Conservation (phyloP, 225 moss, liverwort and hornwort genomes). For the Bryoerythrophyllum caledonicum region DNA sequence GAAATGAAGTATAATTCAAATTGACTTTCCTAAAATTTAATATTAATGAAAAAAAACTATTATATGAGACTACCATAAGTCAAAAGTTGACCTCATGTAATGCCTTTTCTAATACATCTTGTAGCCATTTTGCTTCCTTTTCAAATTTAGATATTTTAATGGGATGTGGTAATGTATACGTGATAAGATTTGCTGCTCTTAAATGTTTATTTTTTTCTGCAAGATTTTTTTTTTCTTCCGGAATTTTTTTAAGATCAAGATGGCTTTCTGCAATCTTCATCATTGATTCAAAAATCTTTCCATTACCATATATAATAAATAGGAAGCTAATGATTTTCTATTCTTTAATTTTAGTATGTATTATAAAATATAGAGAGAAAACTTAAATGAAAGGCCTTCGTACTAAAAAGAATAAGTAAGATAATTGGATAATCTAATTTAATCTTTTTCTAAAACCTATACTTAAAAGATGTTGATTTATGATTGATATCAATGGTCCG, state of each 20-base stretch:
- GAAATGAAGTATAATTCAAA: background rate
- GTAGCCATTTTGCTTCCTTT: conserved; percentile 64
- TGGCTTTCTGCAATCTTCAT: conserved; percentile 53
- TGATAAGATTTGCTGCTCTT: conserved; percentile 56
- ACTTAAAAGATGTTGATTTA: too few species aligned
- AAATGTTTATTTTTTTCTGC: conserved; percentile 40
- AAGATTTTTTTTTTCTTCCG: conserved; percentile 42
- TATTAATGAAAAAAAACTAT: background rate
- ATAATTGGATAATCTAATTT: too few species aligned
- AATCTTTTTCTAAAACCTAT: too few species aligned
- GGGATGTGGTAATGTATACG: conserved; percentile 56
- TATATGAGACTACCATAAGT: background rate
- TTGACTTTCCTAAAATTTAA: background rate
- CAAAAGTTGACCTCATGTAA: conserved; percentile 60
- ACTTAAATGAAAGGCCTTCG: too few species aligned
- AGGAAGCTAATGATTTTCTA: too few species aligned
- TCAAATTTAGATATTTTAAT: conserved; percentile 67
- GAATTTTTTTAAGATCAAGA: conserved; percentile 38
- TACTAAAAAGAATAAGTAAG: too few species aligned
- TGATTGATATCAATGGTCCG: background rate
- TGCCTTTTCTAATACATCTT: conserved; percentile 39
- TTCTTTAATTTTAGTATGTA: too few species aligned
- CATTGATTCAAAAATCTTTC: background rate
- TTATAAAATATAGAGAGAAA: too few species aligned
- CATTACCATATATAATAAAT: too few species aligned